phyloP scores from a whole-genome alignment of 2,329 filamentous ascomycete genomes.

The Calonectria honghensis region DNA sequence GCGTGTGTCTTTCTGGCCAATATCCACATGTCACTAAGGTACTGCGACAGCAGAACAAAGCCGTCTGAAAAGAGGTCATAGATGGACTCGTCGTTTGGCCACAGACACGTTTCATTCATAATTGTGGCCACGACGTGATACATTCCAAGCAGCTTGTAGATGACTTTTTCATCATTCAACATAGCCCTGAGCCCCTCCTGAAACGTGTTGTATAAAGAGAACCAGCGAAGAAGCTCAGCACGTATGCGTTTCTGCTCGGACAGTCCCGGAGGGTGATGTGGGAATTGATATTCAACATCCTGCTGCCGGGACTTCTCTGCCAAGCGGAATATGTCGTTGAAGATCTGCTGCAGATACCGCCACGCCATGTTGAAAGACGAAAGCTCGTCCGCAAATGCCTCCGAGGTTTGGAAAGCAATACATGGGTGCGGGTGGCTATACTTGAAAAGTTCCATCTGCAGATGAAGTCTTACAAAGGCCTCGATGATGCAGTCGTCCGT shows the following conservation, averaged over 20 bases:
- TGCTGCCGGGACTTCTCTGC: conserved; percentile 42
- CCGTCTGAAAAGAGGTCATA: conserved; percentile 60
- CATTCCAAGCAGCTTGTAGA: conserved; percentile 56
- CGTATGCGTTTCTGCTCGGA: conserved; percentile 43
- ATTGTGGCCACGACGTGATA: conserved; percentile 67
- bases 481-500: conserved; percentile 66
- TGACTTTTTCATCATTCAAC: conserved; percentile 47
- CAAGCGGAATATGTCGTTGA: conserved; percentile 51
- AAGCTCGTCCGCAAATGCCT: conserved; percentile 28
- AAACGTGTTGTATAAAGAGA: conserved; percentile 53
- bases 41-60: conserved; percentile 59
- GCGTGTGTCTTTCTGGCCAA: conserved; percentile 31
- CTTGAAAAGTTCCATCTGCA: conserved; percentile 54
- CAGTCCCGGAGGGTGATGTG: not conserved
- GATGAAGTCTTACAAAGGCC: conserved; percentile 60
- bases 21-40: conserved; percentile 44
- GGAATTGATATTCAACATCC: conserved; percentile 8
- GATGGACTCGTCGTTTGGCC: conserved; percentile 56
- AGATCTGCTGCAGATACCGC: conserved; percentile 42
- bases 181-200: conserved; percentile 38
- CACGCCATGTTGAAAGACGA: conserved; percentile 47
- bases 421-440: conserved; percentile 44
- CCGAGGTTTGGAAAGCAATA: conserved; percentile 33
- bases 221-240: conserved; percentile 49
- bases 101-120: conserved; percentile 62